Percentiles rank a stretch among this genome's conserved stretches.
Conservation (phyloP, 2,329 filamentous ascomycete genomes). For the Fusarium buxicola region DNA sequence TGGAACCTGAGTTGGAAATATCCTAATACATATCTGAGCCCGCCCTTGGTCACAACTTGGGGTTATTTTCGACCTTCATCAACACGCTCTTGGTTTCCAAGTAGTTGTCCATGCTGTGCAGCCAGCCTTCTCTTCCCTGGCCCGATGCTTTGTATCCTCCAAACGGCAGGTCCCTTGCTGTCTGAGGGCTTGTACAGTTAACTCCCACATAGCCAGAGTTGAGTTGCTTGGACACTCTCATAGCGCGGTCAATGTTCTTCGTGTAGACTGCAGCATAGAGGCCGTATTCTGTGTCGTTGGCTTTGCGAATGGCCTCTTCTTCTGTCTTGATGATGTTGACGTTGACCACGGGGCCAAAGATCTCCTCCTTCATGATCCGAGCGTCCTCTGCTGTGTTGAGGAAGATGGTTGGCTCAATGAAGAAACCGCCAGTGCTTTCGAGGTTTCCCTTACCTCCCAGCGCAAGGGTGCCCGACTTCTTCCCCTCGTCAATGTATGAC, state of each 20-base stretch:
- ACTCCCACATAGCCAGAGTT: conserved; percentile 72
- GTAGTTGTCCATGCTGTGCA: conserved; percentile 37
- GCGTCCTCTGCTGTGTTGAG: conserved; percentile 43
- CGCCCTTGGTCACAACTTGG: conserved; percentile 15
- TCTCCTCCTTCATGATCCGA: conserved; percentile 68
- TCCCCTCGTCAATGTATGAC: conserved; percentile 31
- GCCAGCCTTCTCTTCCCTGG: conserved; percentile 23
- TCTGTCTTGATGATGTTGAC: conserved; percentile 59
- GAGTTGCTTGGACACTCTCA: conserved; percentile 62
- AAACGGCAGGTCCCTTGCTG: conserved; percentile 25
- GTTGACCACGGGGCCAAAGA: conserved; percentile 73
- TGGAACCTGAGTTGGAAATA: too few species aligned
- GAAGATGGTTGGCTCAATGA: conserved; percentile 36
- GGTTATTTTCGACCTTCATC: conserved; percentile 28
- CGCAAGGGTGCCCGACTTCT: conserved; percentile 10
- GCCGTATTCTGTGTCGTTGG: conserved; percentile 63
- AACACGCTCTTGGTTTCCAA: conserved; percentile 39
- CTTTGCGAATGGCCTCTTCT: conserved; percentile 48
- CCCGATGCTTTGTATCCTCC: conserved; percentile 35
- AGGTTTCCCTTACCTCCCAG: conserved; percentile 26
- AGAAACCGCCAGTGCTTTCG: conserved; percentile 22
- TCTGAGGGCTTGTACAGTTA: conserved; percentile 54
- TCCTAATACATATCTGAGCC: too few species aligned
- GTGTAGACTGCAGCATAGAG: conserved; percentile 69
- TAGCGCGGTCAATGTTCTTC: conserved; percentile 60